A percentile compares a stretch with the other conserved stretches of the same genome.
phyloP scores from a whole-genome alignment of 495 filamentous ascomycete genomes.

The Viridothelium virens region DNA sequence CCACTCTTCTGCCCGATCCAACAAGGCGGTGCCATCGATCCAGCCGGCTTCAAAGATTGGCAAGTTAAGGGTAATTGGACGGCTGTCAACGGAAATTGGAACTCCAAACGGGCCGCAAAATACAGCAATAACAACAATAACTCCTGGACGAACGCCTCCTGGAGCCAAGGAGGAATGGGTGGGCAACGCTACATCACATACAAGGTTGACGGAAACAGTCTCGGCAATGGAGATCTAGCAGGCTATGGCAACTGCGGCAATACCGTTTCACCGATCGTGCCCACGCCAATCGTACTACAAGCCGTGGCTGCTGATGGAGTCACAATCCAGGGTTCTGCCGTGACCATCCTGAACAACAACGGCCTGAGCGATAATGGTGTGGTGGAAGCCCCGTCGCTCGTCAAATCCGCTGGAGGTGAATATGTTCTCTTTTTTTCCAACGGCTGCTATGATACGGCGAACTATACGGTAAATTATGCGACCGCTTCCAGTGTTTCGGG shows the following conservation, averaged over 20 bases:
- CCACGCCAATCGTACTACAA: conserved; percentile 24
- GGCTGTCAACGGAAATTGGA: neutral
- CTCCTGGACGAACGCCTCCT: conserved; percentile 9
- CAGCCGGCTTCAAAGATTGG: conserved; percentile 21
- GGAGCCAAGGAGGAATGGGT: conserved; percentile 5
- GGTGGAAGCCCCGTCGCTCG: conserved; percentile 23
- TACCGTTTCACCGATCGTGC: conserved; percentile 16
- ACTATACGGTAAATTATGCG: conserved; percentile 26
- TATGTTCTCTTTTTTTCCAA: conserved; percentile 20
- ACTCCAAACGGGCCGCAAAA: neutral
- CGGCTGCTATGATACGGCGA: conserved; percentile 19
- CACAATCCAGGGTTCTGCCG: conserved; percentile 12
- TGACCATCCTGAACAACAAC: conserved; percentile 20
- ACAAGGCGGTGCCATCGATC: conserved; percentile 25
- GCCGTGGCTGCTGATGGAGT: conserved; percentile 18
- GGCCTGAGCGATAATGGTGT: conserved; percentile 21
- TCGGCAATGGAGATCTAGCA: conserved; percentile 17
- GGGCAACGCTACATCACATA: conserved; percentile 23
- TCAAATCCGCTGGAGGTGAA: neutral
- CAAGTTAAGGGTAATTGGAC: neutral
- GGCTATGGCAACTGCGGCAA: conserved; percentile 20
- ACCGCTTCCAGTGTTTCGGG: conserved; percentile 18
- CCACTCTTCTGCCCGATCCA: conserved; percentile 22
- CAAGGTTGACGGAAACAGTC: conserved; percentile 24
- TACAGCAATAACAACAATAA: neutral